Percentiles rank a stretch among this genome's conserved stretches.
phyloP scores from a whole-genome alignment of 345 rosid genomes.

The Euphorbia lathyris region DNA sequence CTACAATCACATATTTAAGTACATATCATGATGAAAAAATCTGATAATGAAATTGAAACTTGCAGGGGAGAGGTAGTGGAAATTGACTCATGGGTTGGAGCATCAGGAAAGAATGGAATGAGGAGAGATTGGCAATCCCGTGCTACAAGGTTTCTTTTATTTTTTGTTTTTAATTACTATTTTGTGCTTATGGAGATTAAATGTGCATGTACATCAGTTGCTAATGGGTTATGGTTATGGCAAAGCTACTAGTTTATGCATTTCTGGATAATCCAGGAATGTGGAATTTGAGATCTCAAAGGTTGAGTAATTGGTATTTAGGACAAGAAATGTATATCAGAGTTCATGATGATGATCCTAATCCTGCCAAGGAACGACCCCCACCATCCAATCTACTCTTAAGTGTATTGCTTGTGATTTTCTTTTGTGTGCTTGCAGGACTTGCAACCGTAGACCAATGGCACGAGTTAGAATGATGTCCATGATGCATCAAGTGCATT shows the following conservation, averaged over 20 bases:
- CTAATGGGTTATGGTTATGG: too few species aligned
- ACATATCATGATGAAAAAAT: too few species aligned
- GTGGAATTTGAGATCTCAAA: constrained; percentile 89
- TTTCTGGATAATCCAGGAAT: constrained; percentile 84
- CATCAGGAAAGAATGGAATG: constrained; percentile 74
- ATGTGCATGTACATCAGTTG: too few species aligned
- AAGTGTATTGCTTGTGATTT: too few species aligned
- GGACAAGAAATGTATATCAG: constrained; percentile 74
- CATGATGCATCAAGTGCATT: too few species aligned
- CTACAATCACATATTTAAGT: too few species aligned
- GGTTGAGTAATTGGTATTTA: constrained; percentile 58
- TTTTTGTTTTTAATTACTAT: not conserved
- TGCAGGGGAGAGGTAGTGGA: constrained; percentile 69
- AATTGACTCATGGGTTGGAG: constrained; percentile 70
- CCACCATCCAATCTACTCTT: constrained; percentile 56
- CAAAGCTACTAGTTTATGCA: too few species aligned
- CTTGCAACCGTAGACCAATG: too few species aligned
- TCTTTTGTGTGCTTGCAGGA: too few species aligned
- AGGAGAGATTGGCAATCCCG: constrained; percentile 60
- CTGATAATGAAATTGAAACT: too few species aligned
- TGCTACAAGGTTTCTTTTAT: constrained; percentile 48
- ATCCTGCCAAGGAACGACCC: constrained; percentile 56
- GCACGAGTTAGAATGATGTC: too few species aligned
- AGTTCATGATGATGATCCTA: constrained; percentile 59
- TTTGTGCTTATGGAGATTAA: too few species aligned